Evolutionary conservation across 805 yeast genomes (phyloP).

Genomic region (Ogataea naganishii): DNA sequence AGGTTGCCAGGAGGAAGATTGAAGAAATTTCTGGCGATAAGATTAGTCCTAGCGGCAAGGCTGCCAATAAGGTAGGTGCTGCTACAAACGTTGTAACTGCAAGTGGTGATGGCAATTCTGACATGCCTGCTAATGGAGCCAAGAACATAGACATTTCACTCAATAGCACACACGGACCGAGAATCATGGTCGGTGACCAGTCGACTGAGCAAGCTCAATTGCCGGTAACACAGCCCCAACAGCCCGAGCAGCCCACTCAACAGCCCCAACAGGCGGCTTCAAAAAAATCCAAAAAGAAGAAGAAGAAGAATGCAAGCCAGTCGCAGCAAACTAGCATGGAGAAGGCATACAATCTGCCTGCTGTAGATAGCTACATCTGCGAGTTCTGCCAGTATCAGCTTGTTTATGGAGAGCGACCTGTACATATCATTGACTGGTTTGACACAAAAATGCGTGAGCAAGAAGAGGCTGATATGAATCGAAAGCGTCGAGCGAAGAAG

Average conservation of each 20-base stretch:
- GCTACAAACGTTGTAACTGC: too few species aligned
- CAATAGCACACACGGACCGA: too few species aligned
- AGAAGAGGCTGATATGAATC: conserved; percentile 21
- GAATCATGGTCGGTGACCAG: too few species aligned
- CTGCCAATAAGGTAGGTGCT: too few species aligned
- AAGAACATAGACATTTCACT: too few species aligned
- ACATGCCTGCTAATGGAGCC: too few species aligned
- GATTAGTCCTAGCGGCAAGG: too few species aligned
- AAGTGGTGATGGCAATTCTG: too few species aligned
- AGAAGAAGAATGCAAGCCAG: conserved; percentile 9
- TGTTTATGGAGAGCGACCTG: conserved; percentile 37
- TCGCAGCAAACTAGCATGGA: conserved; percentile 1
- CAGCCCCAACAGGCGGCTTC: neutral
- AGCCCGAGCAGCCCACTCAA: conserved; percentile 1
- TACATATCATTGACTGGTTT: conserved; percentile 36
- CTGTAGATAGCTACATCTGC: conserved; percentile 23
- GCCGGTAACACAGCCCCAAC: conserved; percentile 1
- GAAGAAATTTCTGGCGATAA: too few species aligned
- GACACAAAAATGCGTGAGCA: conserved; percentile 24
- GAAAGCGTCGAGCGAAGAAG: too few species aligned
- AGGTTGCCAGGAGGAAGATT: too few species aligned
- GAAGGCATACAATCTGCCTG: neutral
- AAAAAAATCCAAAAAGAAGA: conserved; percentile 6
- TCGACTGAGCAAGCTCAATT: too few species aligned
- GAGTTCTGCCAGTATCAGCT: conserved; percentile 42